Conservation (phyloP, 2,329 filamentous ascomycete genomes). For the Escovopsis sp. region DNA sequence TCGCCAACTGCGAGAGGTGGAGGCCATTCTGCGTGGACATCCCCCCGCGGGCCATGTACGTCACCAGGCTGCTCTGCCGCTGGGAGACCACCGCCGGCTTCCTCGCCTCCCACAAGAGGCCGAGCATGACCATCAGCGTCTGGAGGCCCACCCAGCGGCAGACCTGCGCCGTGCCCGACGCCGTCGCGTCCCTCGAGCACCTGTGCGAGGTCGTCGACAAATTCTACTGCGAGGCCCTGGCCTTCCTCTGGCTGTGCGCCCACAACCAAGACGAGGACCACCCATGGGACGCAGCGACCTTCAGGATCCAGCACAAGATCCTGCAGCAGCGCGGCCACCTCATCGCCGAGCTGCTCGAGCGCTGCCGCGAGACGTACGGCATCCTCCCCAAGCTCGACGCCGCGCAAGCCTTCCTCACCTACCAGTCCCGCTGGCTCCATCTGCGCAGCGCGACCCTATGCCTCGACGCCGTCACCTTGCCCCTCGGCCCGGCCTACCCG, state of each 20-base stretch:
- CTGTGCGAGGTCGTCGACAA: slow-evolving; percentile 9
- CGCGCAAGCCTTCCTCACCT: slow-evolving; percentile 2
- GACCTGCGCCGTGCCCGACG: slow-evolving; percentile 2
- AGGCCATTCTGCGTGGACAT: slow-evolving; percentile 5
- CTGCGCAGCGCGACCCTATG: slow-evolving; percentile 4
- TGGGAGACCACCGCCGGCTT: slow-evolving; percentile 11
- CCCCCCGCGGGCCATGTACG: slow-evolving; percentile 9
- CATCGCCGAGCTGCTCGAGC: slow-evolving; percentile 6
- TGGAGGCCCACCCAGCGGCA: slow-evolving; percentile 8
- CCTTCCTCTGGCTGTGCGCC: slow-evolving; percentile 9
- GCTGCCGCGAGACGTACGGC: background rate
- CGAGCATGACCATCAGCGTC: slow-evolving; percentile 8
- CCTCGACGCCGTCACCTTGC: slow-evolving; percentile 1
- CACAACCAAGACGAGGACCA: slow-evolving; percentile 6
- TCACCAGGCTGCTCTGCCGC: slow-evolving; percentile 10
- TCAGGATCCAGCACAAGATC: slow-evolving; percentile 9
- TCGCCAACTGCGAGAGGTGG: slow-evolving; percentile 8
- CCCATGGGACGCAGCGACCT: slow-evolving; percentile 7
- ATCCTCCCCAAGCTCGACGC: background rate
- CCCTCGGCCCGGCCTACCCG: background rate
- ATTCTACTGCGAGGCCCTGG: slow-evolving; percentile 11
- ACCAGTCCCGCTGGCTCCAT: slow-evolving; percentile 4
- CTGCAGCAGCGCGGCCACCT: slow-evolving; percentile 7
- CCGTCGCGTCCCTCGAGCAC: slow-evolving; percentile 7
- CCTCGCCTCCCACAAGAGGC: slow-evolving; percentile 9